Percentiles rank a stretch among this genome's conserved stretches.
Conservation (phyloP, 208 protist genomes). For the Zelonia costaricensis region DNA sequence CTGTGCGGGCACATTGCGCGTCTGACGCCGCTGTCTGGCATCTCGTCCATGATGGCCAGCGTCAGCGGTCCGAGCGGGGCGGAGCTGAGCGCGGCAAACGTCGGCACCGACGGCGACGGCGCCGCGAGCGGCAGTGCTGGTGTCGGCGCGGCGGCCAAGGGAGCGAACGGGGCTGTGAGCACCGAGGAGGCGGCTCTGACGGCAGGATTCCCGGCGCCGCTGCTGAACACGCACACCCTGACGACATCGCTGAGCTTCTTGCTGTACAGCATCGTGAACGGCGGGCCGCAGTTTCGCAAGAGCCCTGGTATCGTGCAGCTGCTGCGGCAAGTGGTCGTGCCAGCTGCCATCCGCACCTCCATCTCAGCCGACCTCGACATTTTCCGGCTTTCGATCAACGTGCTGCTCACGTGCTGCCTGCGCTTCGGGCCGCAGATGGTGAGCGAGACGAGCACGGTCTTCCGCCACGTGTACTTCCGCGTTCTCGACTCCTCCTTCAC, state of each 20-base stretch:
- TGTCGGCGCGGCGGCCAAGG: not conserved
- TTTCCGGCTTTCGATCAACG: conserved; percentile 89
- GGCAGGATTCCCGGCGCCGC: conserved; percentile 9
- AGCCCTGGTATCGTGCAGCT: conserved; percentile 60
- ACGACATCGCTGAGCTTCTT: conserved; percentile 58
- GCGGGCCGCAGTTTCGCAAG: conserved; percentile 87
- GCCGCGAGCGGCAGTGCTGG: conserved; percentile 2
- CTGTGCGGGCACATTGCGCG: conserved; percentile 26
- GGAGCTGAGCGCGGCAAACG: not conserved
- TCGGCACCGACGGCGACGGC: not conserved
- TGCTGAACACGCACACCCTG: conserved; percentile 26
- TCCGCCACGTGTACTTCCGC: conserved; percentile 92
- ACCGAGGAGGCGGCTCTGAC: conserved; percentile 6
- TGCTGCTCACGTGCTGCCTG: conserved; percentile 89
- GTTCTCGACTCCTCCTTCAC: conserved; percentile 89
- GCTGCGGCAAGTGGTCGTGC: conserved; percentile 83
- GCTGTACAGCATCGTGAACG: conserved; percentile 83
- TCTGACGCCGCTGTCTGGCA: conserved; percentile 25
- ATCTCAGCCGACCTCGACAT: conserved; percentile 81
- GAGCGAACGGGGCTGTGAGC: not conserved
- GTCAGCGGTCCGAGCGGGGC: not conserved
- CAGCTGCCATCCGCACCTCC: conserved; percentile 84
- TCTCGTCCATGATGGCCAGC: conserved; percentile 1
- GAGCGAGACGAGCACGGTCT: conserved; percentile 92
- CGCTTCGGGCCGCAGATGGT: conserved; percentile 93